A percentile compares a stretch with the other conserved stretches of the same genome.
phyloP scores from a whole-genome alignment of 805 yeast species.

The Sungouiella thailandica region DNA sequence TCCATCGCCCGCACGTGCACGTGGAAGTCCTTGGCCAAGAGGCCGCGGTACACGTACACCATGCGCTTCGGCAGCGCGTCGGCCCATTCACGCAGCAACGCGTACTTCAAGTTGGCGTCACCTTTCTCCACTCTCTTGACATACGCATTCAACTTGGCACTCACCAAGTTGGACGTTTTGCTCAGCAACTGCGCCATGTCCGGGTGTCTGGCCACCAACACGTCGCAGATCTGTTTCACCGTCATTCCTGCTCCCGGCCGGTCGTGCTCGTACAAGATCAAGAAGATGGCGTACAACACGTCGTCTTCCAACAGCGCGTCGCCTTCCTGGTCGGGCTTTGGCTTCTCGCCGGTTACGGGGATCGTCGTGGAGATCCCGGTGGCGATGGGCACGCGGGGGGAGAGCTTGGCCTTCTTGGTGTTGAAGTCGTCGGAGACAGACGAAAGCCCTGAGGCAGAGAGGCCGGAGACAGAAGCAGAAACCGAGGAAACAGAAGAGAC shows the following conservation, averaged over 20 bases:
- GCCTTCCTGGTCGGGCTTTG: conserved; percentile 65
- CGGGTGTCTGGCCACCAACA: conserved; percentile 68
- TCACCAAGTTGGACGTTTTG: conserved; percentile 73
- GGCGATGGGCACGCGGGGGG: conserved; percentile 50
- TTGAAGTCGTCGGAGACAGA: conserved; percentile 3
- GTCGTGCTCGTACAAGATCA: conserved; percentile 65
- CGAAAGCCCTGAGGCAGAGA: conserved; percentile 1
- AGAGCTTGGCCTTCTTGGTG: conserved; percentile 27
- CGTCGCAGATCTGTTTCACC: conserved; percentile 83
- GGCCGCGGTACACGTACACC: conserved; percentile 83
- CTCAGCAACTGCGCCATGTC: conserved; percentile 79
- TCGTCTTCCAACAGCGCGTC: conserved; percentile 64
- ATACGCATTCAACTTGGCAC: conserved; percentile 80
- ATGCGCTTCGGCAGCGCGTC: conserved; percentile 84
- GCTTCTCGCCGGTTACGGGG: conserved; percentile 66
- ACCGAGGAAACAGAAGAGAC: no score
- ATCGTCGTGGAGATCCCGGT: conserved; percentile 74
- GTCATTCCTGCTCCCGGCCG: conserved; percentile 75
- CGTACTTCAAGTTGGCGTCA: conserved; percentile 65
- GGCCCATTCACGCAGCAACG: conserved; percentile 84
- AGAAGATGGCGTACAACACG: conserved; percentile 70
- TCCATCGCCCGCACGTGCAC: conserved; percentile 62
- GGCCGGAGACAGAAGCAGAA: conserved; percentile 5
- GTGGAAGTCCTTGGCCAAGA: conserved; percentile 70
- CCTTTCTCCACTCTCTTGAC: conserved; percentile 84